These are phyloP conservation scores for Paratinospora sagittata DNA, from an alignment of 164 flowering plant genomes.

Conservation along the genomic window DNA sequence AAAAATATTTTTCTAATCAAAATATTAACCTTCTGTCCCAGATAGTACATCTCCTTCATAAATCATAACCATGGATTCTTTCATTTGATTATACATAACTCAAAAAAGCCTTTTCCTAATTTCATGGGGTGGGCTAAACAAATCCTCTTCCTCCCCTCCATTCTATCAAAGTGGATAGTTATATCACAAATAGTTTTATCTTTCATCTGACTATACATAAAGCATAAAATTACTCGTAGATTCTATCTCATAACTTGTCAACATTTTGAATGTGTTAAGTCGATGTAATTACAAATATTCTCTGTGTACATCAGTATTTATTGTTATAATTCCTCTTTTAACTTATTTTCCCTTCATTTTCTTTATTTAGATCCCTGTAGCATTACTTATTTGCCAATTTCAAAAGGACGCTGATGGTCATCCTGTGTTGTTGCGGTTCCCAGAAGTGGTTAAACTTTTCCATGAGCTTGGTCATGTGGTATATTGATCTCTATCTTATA, in stretches of 20 bases:
- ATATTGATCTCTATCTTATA: constrained; percentile 23
- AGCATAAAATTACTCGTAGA: neutral
- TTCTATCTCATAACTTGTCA: neutral
- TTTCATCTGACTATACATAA: neutral
- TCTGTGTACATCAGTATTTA: neutral
- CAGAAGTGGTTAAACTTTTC: constrained; percentile 80
- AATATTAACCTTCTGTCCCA: neutral
- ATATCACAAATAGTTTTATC: too few species aligned
- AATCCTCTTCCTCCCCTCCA: too few species aligned
- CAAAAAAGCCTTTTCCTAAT: too few species aligned
- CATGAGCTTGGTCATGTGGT: constrained; percentile 99
- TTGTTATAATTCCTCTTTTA: neutral
- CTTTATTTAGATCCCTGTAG: constrained; percentile 66
- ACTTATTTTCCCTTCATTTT: constrained; percentile 12
- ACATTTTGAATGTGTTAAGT: neutral
- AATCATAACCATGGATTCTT: neutral
- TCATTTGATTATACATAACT: neutral
- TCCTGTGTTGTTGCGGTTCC: constrained; percentile 58
- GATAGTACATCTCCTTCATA: neutral
- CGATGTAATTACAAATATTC: neutral
- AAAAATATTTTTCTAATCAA: neutral
- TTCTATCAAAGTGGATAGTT: too few species aligned
- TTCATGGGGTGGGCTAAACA: too few species aligned
- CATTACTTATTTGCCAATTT: constrained; percentile 59
- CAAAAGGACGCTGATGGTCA: constrained; percentile 50